A percentile compares a stretch with the other conserved stretches of the same genome.
These are phyloP conservation scores for Tremella yokohamensis DNA, from an alignment of 768 basidiomycete species.

Conservation along the genomic window DNA sequence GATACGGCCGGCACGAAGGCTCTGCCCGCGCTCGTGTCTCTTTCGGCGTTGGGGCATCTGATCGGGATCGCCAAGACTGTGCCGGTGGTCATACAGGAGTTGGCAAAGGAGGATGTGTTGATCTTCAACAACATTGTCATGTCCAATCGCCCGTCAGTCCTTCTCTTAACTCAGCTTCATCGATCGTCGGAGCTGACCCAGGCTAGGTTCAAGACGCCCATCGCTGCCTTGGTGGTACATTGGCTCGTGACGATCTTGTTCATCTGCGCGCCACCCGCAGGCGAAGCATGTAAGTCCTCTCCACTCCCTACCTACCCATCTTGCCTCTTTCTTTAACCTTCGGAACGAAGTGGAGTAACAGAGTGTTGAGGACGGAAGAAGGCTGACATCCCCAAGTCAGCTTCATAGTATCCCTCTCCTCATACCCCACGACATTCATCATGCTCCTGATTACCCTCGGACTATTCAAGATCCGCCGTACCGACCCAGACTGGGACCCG, in stretches of 20 bases:
- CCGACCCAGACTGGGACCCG: no score
- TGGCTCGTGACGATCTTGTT: slow-evolving; percentile 3
- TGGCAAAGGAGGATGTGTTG: slow-evolving; percentile 10
- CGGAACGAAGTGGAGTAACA: no score
- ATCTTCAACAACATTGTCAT: slow-evolving; percentile 2
- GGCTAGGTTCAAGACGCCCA: slow-evolving; percentile 2
- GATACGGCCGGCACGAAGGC: slow-evolving; percentile 18
- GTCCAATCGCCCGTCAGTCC: background rate
- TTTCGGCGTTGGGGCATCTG: slow-evolving; percentile 4
- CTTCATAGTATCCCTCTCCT: no score
- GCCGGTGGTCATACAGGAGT: slow-evolving; percentile 6
- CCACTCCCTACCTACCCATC: no score
- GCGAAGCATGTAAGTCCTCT: slow-evolving; percentile 1
- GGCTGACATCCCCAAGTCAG: no score
- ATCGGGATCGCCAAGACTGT: slow-evolving; percentile 8
- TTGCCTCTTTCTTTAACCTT: no score
- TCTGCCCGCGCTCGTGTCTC: slow-evolving; percentile 1
- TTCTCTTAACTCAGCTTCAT: no score
- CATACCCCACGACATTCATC: no score
- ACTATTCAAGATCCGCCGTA: no score
- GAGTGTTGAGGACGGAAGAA: no score
- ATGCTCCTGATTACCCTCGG: no score
- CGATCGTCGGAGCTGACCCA: no score
- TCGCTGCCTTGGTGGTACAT: slow-evolving; percentile 1
- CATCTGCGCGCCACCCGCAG: slow-evolving; percentile 5